Percentiles rank a stretch among this genome's conserved stretches.
Evolutionary conservation across 768 basidiomycete species (phyloP).

Genomic region (Zangia roseola): DNA sequence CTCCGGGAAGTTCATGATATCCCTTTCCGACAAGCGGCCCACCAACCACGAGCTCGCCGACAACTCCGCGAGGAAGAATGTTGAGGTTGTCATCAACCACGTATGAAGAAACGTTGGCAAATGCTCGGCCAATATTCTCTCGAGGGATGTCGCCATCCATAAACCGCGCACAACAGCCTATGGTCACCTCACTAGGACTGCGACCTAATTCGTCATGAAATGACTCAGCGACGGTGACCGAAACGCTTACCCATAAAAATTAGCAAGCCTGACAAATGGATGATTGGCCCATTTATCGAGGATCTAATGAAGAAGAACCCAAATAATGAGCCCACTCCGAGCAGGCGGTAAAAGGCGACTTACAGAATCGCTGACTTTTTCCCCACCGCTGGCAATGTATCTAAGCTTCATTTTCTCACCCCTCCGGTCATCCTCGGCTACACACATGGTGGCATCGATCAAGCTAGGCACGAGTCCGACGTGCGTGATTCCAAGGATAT

Average conservation of each 20-base stretch:
- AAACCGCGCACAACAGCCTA: conserved; percentile 47
- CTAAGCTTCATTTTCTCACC: conserved; percentile 34
- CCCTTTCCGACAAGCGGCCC: conserved; percentile 51
- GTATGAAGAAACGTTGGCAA: conserved; percentile 35
- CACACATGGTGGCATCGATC: conserved; percentile 46
- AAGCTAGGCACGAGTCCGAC: conserved; percentile 52
- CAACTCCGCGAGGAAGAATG: conserved; percentile 41
- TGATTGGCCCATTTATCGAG: conserved; percentile 50
- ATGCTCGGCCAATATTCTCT: conserved; percentile 45
- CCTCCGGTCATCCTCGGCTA: conserved; percentile 29
- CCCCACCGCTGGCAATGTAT: conserved; percentile 50
- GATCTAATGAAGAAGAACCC: conserved; percentile 19
- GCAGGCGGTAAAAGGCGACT: conserved; percentile 10
- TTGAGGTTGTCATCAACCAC: conserved; percentile 44
- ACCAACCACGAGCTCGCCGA: conserved; percentile 50
- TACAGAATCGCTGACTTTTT: conserved; percentile 53
- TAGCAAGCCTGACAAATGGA: conserved; percentile 43
- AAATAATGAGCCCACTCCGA: not conserved
- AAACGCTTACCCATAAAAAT: conserved; percentile 44
- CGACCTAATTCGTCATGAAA: not conserved
- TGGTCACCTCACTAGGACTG: conserved; percentile 51
- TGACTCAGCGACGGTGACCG: not conserved
- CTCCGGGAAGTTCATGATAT: conserved; percentile 44
- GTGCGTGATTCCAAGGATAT: conserved; percentile 45
- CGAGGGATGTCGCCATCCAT: conserved; percentile 41